phyloP scores from a whole-genome alignment of 192 early-diverging fungal species.

The Spizellomyces sp. region DNA sequence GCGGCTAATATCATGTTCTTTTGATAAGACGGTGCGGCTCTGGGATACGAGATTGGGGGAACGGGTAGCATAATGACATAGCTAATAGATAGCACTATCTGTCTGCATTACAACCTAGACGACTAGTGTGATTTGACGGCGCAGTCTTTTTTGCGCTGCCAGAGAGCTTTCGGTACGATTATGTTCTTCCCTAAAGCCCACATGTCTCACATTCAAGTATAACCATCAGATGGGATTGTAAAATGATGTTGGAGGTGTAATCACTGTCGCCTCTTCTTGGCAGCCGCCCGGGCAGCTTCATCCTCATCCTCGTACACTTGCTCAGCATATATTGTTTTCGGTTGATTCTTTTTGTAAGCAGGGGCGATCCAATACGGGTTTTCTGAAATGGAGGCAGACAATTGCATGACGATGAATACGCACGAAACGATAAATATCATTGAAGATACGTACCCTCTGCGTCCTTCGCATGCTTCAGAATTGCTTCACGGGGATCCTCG shows the following conservation, averaged over 20 bases:
- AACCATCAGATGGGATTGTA: too few relatives aligned
- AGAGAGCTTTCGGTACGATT: too few relatives aligned
- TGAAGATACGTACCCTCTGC: conserved; percentile 53
- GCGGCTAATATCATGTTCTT: conserved; percentile 54
- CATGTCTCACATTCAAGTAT: too few relatives aligned
- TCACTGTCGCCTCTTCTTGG: conserved; percentile 50
- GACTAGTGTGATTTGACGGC: too few relatives aligned
- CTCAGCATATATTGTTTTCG: conserved; percentile 68
- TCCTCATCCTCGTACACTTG: conserved; percentile 63
- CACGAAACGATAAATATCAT: too few relatives aligned
- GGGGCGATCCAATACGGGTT: conserved; percentile 87
- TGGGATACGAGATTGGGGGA: conserved; percentile 44
- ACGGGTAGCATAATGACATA: not conserved
- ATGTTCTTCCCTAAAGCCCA: too few relatives aligned
- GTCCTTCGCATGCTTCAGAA: conserved; percentile 81
- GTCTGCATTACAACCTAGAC: too few relatives aligned
- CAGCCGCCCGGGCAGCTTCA: conserved; percentile 52
- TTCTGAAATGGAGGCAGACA: conserved; percentile 19
- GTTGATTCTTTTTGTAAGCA: conserved; percentile 79
- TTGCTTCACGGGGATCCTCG: conserved; percentile 91
- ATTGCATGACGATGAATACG: not conserved
- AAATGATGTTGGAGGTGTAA: not conserved
- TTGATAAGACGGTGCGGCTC: conserved; percentile 60
- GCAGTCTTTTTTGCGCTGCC: too few relatives aligned
- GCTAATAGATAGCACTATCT: not conserved